These are phyloP conservation scores for Closterium sp. DNA, from an alignment of 139 green algal species.

Conservation along the genomic window DNA sequence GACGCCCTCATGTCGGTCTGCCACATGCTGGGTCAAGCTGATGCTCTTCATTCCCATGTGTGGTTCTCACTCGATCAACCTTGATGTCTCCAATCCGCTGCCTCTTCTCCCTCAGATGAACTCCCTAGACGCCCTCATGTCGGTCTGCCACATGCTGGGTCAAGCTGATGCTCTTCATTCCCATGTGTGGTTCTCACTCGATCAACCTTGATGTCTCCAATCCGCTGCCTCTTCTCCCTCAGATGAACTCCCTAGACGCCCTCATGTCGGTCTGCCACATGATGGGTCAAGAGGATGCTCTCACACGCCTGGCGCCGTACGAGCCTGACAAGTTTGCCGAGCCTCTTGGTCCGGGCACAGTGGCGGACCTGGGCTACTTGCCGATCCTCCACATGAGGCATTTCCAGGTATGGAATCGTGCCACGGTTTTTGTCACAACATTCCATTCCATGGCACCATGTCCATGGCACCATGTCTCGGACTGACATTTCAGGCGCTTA, in stretches of 20 bases:
- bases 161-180: neutral
- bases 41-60: neutral
- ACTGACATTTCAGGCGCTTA: too few species aligned
- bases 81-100: neutral
- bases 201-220: neutral
- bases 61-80: neutral
- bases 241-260: constrained; percentile 60
- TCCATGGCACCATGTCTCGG: too few species aligned
- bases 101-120: neutral
- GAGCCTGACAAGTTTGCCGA: constrained; percentile 56
- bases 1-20: neutral
- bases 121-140: neutral
- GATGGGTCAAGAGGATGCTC: constrained; percentile 59
- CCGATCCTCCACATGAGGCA: constrained; percentile 95
- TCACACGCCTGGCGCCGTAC: constrained; percentile 68
- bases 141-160: neutral
- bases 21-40: neutral
- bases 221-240: neutral
- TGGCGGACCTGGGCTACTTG: constrained; percentile 70
- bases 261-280: constrained; percentile 51
- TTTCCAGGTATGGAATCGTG: too few species aligned
- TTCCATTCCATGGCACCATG: too few species aligned
- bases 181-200: neutral
- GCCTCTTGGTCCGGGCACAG: neutral
- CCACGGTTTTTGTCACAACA: too few species aligned